Conservation (phyloP, 2,329 filamentous ascomycete species). For the Aspergillus sp. region DNA sequence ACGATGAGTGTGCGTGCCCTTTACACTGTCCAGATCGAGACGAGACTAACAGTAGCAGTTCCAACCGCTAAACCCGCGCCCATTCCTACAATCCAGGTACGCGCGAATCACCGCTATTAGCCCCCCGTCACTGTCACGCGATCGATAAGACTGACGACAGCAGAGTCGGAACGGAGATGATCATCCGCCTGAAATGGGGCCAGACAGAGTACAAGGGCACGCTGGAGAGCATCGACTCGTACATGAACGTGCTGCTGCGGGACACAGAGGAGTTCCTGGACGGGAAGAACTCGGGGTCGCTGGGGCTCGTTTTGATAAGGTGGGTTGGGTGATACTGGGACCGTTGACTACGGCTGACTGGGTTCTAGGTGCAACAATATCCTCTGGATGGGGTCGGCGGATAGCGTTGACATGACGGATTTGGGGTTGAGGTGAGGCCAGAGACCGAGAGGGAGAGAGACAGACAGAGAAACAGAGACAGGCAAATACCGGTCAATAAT, state of each 20-base stretch:
- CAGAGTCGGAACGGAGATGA: constrained; percentile 80
- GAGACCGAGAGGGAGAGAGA: background rate
- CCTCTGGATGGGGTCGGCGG: constrained; percentile 68
- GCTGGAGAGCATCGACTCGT: constrained; percentile 87
- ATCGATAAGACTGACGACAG: no score
- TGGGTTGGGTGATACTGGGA: constrained; percentile 86
- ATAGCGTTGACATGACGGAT: constrained; percentile 41
- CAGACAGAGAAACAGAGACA: no score
- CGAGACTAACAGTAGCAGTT: constrained; percentile 51
- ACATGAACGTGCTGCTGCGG: constrained; percentile 96
- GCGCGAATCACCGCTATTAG: no score
- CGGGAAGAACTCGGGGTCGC: constrained; percentile 69
- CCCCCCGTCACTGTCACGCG: background rate
- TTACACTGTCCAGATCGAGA: background rate
- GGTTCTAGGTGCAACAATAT: constrained; percentile 96
- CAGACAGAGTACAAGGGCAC: constrained; percentile 94
- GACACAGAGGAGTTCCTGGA: constrained; percentile 88
- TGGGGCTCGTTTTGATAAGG: constrained; percentile 90
- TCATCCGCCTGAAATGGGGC: constrained; percentile 94
- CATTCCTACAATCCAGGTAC: constrained; percentile 87
- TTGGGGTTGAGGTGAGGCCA: constrained; percentile 24
- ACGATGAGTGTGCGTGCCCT: constrained; percentile 2
- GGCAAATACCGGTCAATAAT: no score
- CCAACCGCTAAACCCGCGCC: constrained; percentile 91
- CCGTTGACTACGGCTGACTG: constrained; percentile 71